Evolutionary conservation across 1,284 basidiomycete species (phyloP), one percentile per base, ranked within the genome.

Genomic region (Trametes polyzona): DNA sequence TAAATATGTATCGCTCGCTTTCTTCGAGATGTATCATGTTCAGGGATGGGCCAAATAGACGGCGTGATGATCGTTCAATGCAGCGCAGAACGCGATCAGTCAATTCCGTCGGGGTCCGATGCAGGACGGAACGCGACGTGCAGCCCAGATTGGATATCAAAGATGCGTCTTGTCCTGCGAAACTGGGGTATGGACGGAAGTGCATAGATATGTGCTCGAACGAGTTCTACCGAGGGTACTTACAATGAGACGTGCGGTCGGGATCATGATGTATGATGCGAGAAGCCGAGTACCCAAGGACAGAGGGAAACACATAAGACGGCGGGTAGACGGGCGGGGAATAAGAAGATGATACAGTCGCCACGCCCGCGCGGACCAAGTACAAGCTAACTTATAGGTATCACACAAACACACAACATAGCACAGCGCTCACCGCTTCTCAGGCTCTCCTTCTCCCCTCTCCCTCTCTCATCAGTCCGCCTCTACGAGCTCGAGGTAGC

Each of bases 401-500:
- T 58, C 44, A 47, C n/a, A n/a, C n/a, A n/a, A n/a, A n/a, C n/a
- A n/a, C n/a, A n/a, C 32, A 52, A 55, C 33, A 47, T 26, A 42
- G 8, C 12, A 39, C 42, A 37, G 30, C 46, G 57, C 52, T 56
- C 57, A 54, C 35, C 24, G 11, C 41, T 53, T 44, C 24, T 46
- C 42, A 23, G 24, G 5, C 30, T 23, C 26, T 32, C 17, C n/a
- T 50, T 24, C 26, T 12, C 35, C 16, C 37, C 47, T n/a, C n/a
- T 10, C 26, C 12, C 55, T 19, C 17, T 8, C n/a, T 16, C 37
- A 10, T 53, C 46, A 65, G 39, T 69, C 67, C 17, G 65, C 62
- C 65, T 75, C 73, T 10, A 84, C 72, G 27, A 75, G 64, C 67
- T 86, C 84, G 57, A 88, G 67, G 71, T 88, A 88, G 59, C 84